Base-by-base conservation (phyloP, 345 rosid genomes). In the Eucalyptus shirleyi region DNA sequence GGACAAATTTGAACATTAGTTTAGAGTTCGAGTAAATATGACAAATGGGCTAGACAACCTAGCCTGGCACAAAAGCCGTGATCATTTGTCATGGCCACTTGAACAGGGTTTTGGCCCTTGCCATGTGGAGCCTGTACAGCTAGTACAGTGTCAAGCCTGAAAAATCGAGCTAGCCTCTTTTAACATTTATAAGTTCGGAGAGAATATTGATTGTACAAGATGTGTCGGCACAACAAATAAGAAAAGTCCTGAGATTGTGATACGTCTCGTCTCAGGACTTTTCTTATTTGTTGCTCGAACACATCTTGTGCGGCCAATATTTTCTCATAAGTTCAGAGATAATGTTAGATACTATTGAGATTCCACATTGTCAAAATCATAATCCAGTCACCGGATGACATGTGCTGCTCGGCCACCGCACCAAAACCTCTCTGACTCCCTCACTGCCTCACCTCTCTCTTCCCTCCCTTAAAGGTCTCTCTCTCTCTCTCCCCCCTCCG, bases 341-440 rank as follows among this genome's bases (percentile, higher is more conserved):
- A 53, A 19, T 53, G 4, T 53, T 53, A 0, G 0, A 53, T 53
- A 19, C 0, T 19, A 53, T 0, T 19, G 5, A 1, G 9, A 19
- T 19, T 53, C 26, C 26, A 2, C 4, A 2, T 53, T 53, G 24
- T 53, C 59, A 19, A 53, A 53, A 53, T 53, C 59, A 0, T 53
- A 53, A 53, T 53, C 11, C 0, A 53, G 2, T 53, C 59, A 19
- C 11, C 2, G 21, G 1, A 4, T 51, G 56, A 51, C 56, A 51
- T 51, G 23, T 51, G 56, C 1, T 51, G 2, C 56, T 51, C 23
- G 1, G 56, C 21, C 56, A 17, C 8, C 3, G 9, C 55, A 51
- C 55, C 55, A 51, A 51, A 51, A 51, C 21, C 23, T 1, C 55
- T 51, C 9, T 51, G 1, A 51, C 55, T 18, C 55, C 55, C 23